Percentiles rank a stretch among this genome's conserved stretches.
Conservation (phyloP, 169 alveolate genomes). For the Amoebophrya sp. region DNA sequence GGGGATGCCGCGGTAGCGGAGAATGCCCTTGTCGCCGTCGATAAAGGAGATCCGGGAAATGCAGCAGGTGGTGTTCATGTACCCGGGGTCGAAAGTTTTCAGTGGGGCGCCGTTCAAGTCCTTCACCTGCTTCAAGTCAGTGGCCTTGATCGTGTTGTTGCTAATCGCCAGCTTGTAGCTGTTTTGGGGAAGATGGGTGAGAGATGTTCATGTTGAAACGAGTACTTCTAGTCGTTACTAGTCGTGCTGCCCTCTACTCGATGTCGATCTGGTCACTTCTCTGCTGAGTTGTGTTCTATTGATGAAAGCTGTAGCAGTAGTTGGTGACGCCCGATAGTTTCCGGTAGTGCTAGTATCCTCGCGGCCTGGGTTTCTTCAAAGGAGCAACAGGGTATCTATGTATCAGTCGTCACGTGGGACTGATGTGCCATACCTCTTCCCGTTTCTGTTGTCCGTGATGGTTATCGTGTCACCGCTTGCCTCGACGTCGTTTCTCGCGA, state of each 20-base stretch:
- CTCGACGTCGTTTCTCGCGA: background rate
- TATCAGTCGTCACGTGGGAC: background rate
- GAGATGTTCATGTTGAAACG: too few species aligned
- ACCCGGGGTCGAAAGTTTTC: constrained; percentile 64
- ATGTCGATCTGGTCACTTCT: background rate
- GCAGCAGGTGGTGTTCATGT: constrained; percentile 58
- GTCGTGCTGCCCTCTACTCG: background rate
- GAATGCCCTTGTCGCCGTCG: constrained; percentile 70
- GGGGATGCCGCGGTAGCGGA: constrained; percentile 57
- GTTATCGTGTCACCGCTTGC: background rate
- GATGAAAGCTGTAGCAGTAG: background rate
- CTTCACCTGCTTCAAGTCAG: constrained; percentile 47
- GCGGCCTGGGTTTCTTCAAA: background rate
- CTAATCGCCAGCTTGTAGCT: constrained; percentile 31
- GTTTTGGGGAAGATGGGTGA: background rate
- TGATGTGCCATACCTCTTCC: background rate
- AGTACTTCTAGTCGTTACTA: too few species aligned
- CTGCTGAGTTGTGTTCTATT: background rate
- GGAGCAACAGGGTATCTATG: background rate
- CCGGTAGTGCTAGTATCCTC: background rate
- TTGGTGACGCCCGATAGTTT: background rate
- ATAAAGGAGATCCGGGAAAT: constrained; percentile 56
- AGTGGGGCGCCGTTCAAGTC: constrained; percentile 42
- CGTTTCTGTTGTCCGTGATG: background rate
- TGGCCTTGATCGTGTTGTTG: constrained; percentile 46